Conservation (phyloP, 2,329 filamentous ascomycete genomes). For the Trichoderma simmonsii region DNA sequence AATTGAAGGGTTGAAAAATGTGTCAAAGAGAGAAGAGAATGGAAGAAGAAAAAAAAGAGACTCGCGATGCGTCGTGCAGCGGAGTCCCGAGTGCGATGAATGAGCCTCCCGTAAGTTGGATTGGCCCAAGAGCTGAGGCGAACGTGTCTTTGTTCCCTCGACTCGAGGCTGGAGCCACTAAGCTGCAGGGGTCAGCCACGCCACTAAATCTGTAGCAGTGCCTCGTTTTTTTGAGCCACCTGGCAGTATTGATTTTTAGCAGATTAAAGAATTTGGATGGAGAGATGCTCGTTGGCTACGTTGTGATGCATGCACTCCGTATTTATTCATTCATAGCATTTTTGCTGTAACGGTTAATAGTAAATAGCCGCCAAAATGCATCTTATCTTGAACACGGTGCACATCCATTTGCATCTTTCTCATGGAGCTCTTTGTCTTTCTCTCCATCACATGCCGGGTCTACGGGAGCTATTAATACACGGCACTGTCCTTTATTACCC, state of each 20-base stretch:
- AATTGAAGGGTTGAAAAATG: neutral
- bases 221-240: neutral
- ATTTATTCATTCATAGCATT: neutral
- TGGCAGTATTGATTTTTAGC: neutral
- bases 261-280: neutral
- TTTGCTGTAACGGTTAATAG: neutral
- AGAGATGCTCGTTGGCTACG: neutral
- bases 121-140: conserved; percentile 15
- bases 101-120: conserved; percentile 16
- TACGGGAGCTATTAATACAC: neutral
- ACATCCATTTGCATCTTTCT: neutral
- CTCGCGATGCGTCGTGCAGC: conserved; percentile 5
- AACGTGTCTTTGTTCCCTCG: conserved; percentile 17
- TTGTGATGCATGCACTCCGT: neutral
- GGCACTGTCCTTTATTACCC: neutral
- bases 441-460: neutral
- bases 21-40: conserved; percentile 9
- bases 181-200: conserved; percentile 15
- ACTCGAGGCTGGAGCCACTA: conserved; percentile 12
- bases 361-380: neutral
- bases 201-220: neutral
- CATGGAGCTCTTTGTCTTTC: neutral
- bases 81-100: conserved; percentile 10
- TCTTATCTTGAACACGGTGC: neutral
- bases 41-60: conserved; percentile 10